Evolutionary conservation across 768 basidiomycete genomes (phyloP), one percentile per base, ranked within the genome.

Genomic region (Phanerodontia chrysosporium): DNA sequence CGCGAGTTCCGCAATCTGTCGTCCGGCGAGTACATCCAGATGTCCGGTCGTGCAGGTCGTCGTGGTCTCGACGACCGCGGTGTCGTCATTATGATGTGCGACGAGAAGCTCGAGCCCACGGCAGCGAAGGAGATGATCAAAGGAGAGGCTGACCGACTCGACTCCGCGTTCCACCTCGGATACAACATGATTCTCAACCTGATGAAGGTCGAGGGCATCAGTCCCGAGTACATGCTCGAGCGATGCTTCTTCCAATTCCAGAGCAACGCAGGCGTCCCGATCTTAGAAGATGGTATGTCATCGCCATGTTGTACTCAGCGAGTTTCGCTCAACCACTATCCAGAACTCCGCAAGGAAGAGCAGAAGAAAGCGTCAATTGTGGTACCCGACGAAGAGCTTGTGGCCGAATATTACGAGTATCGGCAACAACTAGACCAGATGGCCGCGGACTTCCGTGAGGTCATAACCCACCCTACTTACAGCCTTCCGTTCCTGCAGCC

Each of bases 51-150:
- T 58, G 97, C 97, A 1, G 97, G 97, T 62, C 88, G 97, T 66
- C 86, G 97, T 74, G 97, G 97, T 45, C 76, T 98, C 59, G 97
- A 99, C 71, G 96, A 98, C 61, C 86, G 97, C n/a, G 97, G 97
- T 55, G 93, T 98, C 51, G 97, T 99, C 53, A 98, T 99, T 66
- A 91, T 99, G 93, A 98, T 99, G 97, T 91, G 90, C 70, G 97
- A 98, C 72, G 94, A 98, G 76, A 98, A 96, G 74, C 80, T 99
- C 46, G 97, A 98, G 66, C 95, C 97, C 0, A 71, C 83, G 1
- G 85, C 89, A 0, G 95, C 97, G 36, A 98, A 96, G 77, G 82
- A 80, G 55, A 99, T 99, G 97, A 89, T 99, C 67, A 98, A 98
- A 73, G 97, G 97, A 48, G 90, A 96, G 76, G 95, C 97, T 3